phyloP scores from a whole-genome alignment of 306 rosid genomes.

The Lathyrus tuberosus region DNA sequence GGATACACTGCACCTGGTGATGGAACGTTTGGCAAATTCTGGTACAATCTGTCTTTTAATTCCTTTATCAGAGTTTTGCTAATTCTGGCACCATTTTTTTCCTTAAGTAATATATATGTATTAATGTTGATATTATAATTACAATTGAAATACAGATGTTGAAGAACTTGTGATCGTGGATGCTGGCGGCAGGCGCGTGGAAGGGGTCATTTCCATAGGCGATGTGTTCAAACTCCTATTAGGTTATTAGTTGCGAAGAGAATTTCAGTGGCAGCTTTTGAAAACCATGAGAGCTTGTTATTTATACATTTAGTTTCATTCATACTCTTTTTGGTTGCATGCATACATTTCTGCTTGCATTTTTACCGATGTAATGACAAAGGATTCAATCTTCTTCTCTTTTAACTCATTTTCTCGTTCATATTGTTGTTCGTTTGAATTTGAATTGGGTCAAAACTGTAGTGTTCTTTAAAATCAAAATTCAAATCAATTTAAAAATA shows the following conservation, averaged over 20 bases:
- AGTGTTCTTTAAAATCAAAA: too few relatives aligned
- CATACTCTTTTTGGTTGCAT: too few relatives aligned
- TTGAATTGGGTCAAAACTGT: too few relatives aligned
- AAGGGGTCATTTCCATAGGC: slow-evolving; percentile 66
- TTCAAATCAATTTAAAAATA: too few relatives aligned
- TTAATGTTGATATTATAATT: neutral
- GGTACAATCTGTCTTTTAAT: slow-evolving; percentile 38
- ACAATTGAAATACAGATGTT: neutral
- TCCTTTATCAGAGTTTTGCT: neutral
- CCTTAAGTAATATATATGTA: neutral
- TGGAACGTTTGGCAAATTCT: slow-evolving; percentile 61
- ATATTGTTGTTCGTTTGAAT: too few relatives aligned
- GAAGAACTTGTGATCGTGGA: slow-evolving; percentile 53
- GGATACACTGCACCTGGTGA: slow-evolving; percentile 59
- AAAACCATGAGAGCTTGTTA: neutral
- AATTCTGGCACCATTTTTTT: neutral
- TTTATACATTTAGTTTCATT: too few relatives aligned
- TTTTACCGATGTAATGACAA: too few relatives aligned
- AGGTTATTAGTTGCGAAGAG: slow-evolving; percentile 33
- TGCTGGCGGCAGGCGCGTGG: slow-evolving; percentile 63
- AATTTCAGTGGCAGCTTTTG: slow-evolving; percentile 7
- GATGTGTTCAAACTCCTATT: slow-evolving; percentile 65
- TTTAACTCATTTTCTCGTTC: too few relatives aligned
- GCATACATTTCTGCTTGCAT: too few relatives aligned
- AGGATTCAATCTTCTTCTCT: too few relatives aligned